These are phyloP conservation scores for Picochlorum sp. DNA, from an alignment of 139 green algal genomes.

Conservation along the genomic window DNA sequence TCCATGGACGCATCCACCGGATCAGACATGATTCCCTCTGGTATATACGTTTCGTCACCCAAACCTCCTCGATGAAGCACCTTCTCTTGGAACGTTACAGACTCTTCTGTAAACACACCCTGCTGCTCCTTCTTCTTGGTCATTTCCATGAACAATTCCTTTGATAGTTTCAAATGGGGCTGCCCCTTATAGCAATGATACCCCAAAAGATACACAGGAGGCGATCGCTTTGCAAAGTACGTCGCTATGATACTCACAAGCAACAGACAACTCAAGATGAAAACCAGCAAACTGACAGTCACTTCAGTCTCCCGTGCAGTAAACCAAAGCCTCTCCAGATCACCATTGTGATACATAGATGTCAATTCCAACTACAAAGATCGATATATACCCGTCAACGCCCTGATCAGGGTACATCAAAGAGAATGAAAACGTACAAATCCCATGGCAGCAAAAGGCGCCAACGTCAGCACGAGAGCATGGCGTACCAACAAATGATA, in stretches of 20 bases:
- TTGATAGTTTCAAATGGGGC: conserved; percentile 34
- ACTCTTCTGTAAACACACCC: conserved; percentile 59
- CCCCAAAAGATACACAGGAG: conserved; percentile 89
- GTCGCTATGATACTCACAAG: conserved; percentile 45
- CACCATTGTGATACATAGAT: conserved; percentile 66
- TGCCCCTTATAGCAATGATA: conserved; percentile 68
- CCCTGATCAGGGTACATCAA: not conserved
- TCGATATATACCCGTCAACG: not conserved
- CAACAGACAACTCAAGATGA: conserved; percentile 49
- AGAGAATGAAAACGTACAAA: conserved; percentile 16
- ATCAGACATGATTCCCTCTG: conserved; percentile 22
- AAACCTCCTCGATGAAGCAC: conserved; percentile 77
- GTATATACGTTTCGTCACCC: conserved; percentile 88
- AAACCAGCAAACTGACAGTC: conserved; percentile 81
- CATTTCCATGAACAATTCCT: conserved; percentile 29
- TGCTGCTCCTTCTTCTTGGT: conserved; percentile 7
- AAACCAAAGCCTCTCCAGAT: conserved; percentile 54
- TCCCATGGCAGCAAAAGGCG: conserved; percentile 53
- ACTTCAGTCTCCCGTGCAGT: conserved; percentile 72
- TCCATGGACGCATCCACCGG: conserved; percentile 60
- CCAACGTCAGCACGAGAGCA: conserved; percentile 49
- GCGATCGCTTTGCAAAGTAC: conserved; percentile 62
- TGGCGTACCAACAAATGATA: conserved; percentile 67
- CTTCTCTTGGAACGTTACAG: conserved; percentile 85
- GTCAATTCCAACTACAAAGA: conserved; percentile 64